Percentiles rank a stretch among this genome's conserved stretches.
Conservation (phyloP, 2,329 filamentous ascomycete genomes). For the Cercospora sp. region DNA sequence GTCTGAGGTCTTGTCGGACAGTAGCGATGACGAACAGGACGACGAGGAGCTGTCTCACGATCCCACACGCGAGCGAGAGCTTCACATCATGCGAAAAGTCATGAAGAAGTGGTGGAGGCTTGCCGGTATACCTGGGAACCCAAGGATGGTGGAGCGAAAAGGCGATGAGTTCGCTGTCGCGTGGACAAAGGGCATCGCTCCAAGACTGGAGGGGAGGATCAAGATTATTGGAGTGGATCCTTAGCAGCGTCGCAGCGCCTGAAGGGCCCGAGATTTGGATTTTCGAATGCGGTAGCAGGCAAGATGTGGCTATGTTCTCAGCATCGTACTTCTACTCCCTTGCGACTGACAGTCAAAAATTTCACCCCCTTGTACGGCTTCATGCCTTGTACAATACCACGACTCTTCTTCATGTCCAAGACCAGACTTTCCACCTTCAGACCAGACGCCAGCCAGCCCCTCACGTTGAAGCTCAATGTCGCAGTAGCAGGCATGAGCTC, state of each 20-base stretch:
- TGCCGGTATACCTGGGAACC: constrained; percentile 60
- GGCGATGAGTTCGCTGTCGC: constrained; percentile 62
- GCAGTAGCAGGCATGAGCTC: constrained; percentile 53
- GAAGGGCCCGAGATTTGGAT: neutral
- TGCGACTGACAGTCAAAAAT: constrained; percentile 74
- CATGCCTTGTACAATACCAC: constrained; percentile 80
- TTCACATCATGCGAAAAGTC: constrained; percentile 67
- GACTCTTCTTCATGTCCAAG: constrained; percentile 74
- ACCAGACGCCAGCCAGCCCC: constrained; percentile 65
- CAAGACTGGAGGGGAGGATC: constrained; percentile 76
- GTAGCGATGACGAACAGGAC: constrained; percentile 43
- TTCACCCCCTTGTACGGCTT: constrained; percentile 99
- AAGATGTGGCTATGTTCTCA: constrained; percentile 25
- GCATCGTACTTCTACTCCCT: constrained; percentile 55
- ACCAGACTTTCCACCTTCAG: constrained; percentile 63
- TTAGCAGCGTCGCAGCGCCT: neutral
- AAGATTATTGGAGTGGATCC: constrained; percentile 27
- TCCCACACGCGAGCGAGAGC: constrained; percentile 56
- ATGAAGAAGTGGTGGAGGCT: constrained; percentile 72
- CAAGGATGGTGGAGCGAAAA: constrained; percentile 55
- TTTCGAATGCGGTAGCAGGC: neutral
- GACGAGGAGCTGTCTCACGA: constrained; percentile 44
- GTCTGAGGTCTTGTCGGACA: constrained; percentile 30
- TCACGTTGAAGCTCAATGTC: constrained; percentile 54
- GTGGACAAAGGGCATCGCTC: constrained; percentile 81